A percentile compares a stretch with the other conserved stretches of the same genome.
These are phyloP conservation scores for Scheffersomyces titani DNA, from an alignment of 1,139 yeast genomes.

Conservation along the genomic window DNA sequence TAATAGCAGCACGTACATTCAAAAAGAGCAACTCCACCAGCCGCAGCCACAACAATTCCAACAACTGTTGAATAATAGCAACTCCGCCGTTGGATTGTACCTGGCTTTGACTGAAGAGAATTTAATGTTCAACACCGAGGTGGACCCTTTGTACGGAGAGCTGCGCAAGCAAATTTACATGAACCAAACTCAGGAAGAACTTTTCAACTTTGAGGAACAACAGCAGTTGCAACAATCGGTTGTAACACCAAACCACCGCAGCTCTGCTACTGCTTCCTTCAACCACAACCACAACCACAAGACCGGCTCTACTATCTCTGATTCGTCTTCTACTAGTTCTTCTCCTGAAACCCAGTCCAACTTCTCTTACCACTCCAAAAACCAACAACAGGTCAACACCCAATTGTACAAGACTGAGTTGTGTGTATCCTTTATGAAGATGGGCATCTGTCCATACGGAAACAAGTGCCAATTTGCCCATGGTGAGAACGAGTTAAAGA, in stretches of 20 bases:
- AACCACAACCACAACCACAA: slow-evolving; percentile 7
- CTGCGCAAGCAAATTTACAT: slow-evolving; percentile 7
- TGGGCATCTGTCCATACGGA: slow-evolving; percentile 83
- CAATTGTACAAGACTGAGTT: slow-evolving; percentile 87
- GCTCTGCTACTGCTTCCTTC: not conserved
- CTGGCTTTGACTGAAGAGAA: slow-evolving; percentile 24
- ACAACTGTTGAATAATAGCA: not conserved
- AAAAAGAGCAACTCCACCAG: not conserved
- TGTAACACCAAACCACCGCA: slow-evolving; percentile 1
- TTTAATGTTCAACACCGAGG: slow-evolving; percentile 12
- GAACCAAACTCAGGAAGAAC: slow-evolving; percentile 19
- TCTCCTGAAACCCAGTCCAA: not conserved
- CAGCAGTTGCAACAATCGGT: slow-evolving; percentile 12
- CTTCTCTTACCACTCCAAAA: slow-evolving; percentile 1
- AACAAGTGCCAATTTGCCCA: slow-evolving; percentile 94
- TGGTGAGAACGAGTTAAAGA: slow-evolving; percentile 75
- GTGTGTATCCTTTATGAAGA: slow-evolving; percentile 75
- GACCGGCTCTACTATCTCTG: not conserved
- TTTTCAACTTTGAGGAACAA: slow-evolving; percentile 27
- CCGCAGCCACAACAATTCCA: not conserved
- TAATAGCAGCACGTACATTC: not conserved
- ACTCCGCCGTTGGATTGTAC: slow-evolving; percentile 4
- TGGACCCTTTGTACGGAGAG: slow-evolving; percentile 3
- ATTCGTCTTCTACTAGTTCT: not conserved
- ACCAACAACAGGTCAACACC: slow-evolving; percentile 50